Percentiles rank a stretch among this genome's conserved stretches.
Conservation (phyloP, 257 asterid species). For the Linaria vulgaris region DNA sequence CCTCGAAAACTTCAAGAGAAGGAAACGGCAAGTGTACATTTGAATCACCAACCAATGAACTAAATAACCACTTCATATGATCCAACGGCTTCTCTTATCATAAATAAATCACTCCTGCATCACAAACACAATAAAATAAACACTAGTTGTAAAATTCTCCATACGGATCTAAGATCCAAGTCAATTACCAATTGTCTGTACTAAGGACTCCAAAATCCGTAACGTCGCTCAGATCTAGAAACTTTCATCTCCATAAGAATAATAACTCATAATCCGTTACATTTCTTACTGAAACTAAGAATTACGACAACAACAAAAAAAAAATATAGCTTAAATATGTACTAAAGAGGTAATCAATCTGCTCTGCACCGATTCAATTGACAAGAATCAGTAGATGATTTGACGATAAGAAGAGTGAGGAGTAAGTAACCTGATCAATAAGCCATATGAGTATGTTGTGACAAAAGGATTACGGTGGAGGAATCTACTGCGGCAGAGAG, state of each 20-base stretch:
- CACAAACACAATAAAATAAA: constrained; percentile 17
- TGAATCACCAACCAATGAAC: constrained; percentile 35
- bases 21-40: constrained; percentile 35
- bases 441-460: constrained; percentile 31
- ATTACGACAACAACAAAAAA: constrained; percentile 16
- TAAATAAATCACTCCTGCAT: constrained; percentile 31
- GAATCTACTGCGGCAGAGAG: constrained; percentile 19
- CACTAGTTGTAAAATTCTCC: too few species aligned
- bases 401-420: background rate
- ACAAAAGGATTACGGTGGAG: too few species aligned
- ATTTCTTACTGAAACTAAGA: constrained; percentile 1
- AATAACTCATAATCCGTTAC: constrained; percentile 5
- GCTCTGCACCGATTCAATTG: too few species aligned
- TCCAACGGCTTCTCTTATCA: constrained; percentile 32
- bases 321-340: background rate
- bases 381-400: background rate
- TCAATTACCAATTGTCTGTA: too few species aligned
- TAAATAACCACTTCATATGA: constrained; percentile 46
- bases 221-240: constrained; percentile 1
- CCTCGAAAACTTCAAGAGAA: constrained; percentile 27
- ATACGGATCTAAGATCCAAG: too few species aligned
- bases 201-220: background rate
- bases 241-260: constrained; percentile 4
- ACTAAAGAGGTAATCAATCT: background rate
- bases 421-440: constrained; percentile 32